phyloP scores from a whole-genome alignment of 75 land plant species.

The Chamaecyparis obtusa region DNA sequence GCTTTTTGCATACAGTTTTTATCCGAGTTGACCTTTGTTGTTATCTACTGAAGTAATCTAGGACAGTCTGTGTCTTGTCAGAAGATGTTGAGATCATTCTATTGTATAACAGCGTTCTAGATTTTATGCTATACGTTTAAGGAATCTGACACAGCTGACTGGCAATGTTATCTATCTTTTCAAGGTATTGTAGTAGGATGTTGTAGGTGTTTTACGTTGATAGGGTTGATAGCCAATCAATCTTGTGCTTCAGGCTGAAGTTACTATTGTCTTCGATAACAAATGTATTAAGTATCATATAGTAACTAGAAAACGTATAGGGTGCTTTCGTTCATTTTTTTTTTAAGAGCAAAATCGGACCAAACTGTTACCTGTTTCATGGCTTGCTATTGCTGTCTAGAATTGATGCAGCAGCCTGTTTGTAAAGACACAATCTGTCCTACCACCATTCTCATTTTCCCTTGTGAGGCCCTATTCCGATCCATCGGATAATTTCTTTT shows the following conservation, averaged over 20 bases:
- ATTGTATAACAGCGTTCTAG: background rate
- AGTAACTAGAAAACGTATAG: background rate
- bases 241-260: background rate
- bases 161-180: background rate
- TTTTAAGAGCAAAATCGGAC: background rate
- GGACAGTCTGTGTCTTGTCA: background rate
- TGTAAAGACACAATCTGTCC: too few species aligned
- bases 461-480: too few species aligned
- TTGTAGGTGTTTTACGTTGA: background rate
- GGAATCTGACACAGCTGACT: background rate
- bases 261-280: background rate
- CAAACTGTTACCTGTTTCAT: background rate
- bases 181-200: background rate
- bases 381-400: background rate
- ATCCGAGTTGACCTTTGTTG: background rate
- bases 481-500: too few species aligned
- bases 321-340: background rate
- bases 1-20: background rate
- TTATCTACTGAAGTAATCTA: background rate
- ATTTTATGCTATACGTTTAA: background rate
- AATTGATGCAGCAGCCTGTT: background rate
- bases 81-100: background rate
- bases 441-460: too few species aligned
- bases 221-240: background rate
- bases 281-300: background rate